Evolutionary conservation across 108 stramenopile species (phyloP).

Genomic region (Craspedostauros australis): DNA sequence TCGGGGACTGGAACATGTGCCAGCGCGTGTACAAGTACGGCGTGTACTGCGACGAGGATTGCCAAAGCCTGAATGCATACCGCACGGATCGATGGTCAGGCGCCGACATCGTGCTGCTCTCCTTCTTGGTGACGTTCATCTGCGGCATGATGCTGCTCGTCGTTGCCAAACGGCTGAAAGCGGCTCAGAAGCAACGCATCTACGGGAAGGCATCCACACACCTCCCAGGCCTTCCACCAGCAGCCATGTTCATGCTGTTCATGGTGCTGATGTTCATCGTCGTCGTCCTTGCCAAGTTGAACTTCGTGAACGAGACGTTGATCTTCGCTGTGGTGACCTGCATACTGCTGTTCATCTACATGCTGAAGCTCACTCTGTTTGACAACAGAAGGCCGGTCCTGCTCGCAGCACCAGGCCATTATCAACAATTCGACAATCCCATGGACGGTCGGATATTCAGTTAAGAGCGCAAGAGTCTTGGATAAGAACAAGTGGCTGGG

Average conservation of each 20-base stretch:
- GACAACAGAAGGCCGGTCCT: conserved; percentile 42
- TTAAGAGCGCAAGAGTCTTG: too few species aligned
- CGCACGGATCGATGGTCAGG: conserved; percentile 74
- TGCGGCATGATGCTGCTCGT: conserved; percentile 79
- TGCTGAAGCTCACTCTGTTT: conserved; percentile 85
- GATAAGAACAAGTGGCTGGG: too few species aligned
- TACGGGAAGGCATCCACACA: conserved; percentile 16
- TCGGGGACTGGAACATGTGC: conserved; percentile 80
- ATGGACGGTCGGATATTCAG: too few species aligned
- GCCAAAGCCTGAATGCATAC: conserved; percentile 68
- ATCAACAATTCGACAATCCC: too few species aligned
- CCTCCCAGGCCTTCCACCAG: conserved; percentile 59
- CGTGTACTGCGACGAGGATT: conserved; percentile 77
- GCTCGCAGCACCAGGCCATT: conserved; percentile 31
- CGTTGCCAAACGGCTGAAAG: conserved; percentile 74
- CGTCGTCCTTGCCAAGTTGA: conserved; percentile 56
- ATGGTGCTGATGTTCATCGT: conserved; percentile 50
- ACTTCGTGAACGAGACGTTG: conserved; percentile 83
- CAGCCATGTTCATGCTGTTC: conserved; percentile 70
- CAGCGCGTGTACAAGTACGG: conserved; percentile 75
- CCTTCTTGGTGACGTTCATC: conserved; percentile 79
- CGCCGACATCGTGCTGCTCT: conserved; percentile 74
- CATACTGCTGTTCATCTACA: conserved; percentile 80
- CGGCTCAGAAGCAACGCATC: conserved; percentile 22
- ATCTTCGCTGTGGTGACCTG: conserved; percentile 81